Percentiles rank a stretch among this genome's conserved stretches.
Evolutionary conservation across 768 basidiomycete genomes (phyloP).

Genomic region (Boletus sensibilis): DNA sequence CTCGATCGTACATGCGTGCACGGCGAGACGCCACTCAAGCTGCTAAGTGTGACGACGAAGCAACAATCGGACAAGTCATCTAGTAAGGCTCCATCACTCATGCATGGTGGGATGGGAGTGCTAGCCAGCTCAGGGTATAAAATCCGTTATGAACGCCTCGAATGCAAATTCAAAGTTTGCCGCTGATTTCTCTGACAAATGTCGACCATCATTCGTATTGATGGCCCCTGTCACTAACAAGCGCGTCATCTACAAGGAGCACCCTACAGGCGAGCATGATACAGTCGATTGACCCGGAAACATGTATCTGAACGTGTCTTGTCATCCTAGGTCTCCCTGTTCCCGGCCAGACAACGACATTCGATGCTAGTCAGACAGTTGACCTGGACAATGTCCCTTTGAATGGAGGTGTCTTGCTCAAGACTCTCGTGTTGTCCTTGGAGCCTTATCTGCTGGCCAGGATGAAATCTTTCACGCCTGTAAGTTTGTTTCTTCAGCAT

Average conservation of each 20-base stretch:
- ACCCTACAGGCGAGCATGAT: slow-evolving; percentile 7
- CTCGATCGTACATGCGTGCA: background rate
- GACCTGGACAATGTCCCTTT: slow-evolving; percentile 47
- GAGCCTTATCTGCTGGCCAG: slow-evolving; percentile 44
- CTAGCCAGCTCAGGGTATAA: background rate
- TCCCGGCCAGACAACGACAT: slow-evolving; percentile 44
- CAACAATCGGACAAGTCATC: background rate
- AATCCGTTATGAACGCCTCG: background rate
- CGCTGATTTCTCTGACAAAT: background rate
- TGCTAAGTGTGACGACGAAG: background rate
- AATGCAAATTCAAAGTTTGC: background rate
- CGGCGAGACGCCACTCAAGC: background rate
- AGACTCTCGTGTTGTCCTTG: slow-evolving; percentile 46
- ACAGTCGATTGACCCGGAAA: too few species aligned
- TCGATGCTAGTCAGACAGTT: slow-evolving; percentile 46
- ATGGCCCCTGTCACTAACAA: slow-evolving; percentile 30
- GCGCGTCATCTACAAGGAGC: slow-evolving; percentile 37
- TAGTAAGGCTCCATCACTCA: background rate
- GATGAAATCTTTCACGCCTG: slow-evolving; percentile 36
- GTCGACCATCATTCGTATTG: background rate
- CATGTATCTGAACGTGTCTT: background rate
- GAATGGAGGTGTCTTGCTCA: slow-evolving; percentile 48
- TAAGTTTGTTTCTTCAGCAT: slow-evolving; percentile 36
- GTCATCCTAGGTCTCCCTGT: background rate
- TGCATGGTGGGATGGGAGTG: background rate